A percentile compares a stretch with the other conserved stretches of the same genome.
These are phyloP conservation scores for Eimeria zaria DNA, from an alignment of 169 alveolate genomes.

Conservation along the genomic window DNA sequence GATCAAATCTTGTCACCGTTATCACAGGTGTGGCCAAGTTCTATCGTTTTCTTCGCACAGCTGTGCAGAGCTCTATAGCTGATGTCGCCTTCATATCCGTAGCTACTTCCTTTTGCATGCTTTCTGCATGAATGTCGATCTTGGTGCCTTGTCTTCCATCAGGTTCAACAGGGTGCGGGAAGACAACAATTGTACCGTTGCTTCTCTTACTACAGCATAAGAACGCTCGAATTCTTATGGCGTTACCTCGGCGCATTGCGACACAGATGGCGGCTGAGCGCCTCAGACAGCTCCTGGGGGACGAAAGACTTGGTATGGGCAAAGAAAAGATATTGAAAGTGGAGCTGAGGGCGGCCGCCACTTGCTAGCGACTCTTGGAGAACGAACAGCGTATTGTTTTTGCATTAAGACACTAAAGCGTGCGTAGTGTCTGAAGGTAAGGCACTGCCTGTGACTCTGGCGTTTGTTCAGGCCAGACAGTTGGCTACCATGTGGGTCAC, in stretches of 20 bases:
- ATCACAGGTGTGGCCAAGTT: neutral
- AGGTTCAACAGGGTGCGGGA: constrained; percentile 57
- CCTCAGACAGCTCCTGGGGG: constrained; percentile 64
- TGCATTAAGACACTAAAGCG: neutral
- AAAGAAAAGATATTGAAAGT: neutral
- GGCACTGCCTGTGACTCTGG: neutral
- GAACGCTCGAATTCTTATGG: constrained; percentile 12
- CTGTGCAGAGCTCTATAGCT: neutral
- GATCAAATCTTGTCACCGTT: constrained; percentile 48
- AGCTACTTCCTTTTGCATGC: no score
- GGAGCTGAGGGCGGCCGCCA: neutral
- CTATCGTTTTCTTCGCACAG: neutral
- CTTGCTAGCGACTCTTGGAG: neutral
- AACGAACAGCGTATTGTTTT: neutral
- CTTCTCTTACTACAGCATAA: constrained; percentile 60
- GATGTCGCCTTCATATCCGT: neutral
- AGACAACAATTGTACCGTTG: constrained; percentile 56
- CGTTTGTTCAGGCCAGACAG: constrained; percentile 34
- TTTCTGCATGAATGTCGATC: neutral
- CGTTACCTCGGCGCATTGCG: constrained; percentile 55
- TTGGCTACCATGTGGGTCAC: constrained; percentile 67
- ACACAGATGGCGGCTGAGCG: constrained; percentile 68
- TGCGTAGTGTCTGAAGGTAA: neutral
- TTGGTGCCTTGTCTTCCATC: neutral
- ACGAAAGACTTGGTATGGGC: constrained; percentile 37